Evolutionary conservation across 108 stramenopile species (phyloP).

Genomic region (Nitzschia inconspicua): DNA sequence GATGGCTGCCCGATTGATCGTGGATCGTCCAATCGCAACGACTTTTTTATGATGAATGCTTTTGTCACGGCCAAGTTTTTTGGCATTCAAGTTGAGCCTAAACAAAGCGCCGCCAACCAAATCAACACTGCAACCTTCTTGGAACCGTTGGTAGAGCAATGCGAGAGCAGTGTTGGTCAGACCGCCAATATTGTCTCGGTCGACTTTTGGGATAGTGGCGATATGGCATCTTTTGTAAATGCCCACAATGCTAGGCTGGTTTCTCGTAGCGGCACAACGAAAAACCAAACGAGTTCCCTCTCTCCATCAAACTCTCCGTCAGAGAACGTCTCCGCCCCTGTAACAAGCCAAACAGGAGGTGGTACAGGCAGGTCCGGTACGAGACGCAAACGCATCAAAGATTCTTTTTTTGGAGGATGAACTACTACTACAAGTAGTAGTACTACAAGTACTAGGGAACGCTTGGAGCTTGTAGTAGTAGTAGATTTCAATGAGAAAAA

Average conservation of each 20-base stretch:
- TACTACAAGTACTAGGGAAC: no score
- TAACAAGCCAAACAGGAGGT: no score
- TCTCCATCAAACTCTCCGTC: no score
- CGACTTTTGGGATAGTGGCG: constrained; percentile 68
- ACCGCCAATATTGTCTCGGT: constrained; percentile 40
- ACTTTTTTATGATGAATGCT: constrained; percentile 48
- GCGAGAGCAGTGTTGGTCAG: constrained; percentile 8
- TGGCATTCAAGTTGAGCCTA: constrained; percentile 21
- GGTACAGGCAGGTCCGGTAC: no score
- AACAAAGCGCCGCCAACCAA: constrained; percentile 17
- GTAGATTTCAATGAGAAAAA: no score
- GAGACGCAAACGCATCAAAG: no score
- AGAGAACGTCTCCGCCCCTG: no score
- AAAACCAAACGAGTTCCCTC: no score
- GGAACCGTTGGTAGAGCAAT: constrained; percentile 28
- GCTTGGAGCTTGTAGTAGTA: no score
- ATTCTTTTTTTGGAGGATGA: no score
- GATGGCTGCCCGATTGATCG: constrained; percentile 49
- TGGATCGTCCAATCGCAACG: constrained; percentile 10
- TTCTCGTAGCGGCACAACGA: no score
- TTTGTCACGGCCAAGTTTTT: constrained; percentile 33
- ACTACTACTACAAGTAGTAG: no score
- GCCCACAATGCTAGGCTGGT: constrained; percentile 31
- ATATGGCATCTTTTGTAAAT: constrained; percentile 36
- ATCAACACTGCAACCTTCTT: constrained; percentile 41